Evolutionary conservation across 345 rosid species (phyloP).

Genomic region (Arabis alpina): DNA sequence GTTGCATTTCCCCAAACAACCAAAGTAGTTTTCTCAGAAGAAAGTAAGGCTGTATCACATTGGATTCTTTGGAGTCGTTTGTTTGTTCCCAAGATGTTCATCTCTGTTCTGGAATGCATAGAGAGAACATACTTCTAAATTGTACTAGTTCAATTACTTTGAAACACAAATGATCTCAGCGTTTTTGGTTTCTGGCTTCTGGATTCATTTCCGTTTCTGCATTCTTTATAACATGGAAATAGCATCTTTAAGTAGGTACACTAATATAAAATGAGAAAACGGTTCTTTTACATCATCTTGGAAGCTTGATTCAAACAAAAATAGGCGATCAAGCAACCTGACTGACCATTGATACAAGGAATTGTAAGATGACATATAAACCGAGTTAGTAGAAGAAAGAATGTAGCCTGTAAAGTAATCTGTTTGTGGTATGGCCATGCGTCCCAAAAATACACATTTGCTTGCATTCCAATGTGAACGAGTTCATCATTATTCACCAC

Average conservation of each 20-base stretch:
- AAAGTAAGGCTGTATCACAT: background rate
- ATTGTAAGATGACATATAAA: conserved; percentile 7
- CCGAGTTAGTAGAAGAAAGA: conserved; percentile 33
- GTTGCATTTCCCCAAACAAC: conserved; percentile 74
- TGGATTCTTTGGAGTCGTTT: conserved; percentile 16
- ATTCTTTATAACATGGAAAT: background rate
- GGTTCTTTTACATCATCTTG: conserved; percentile 19
- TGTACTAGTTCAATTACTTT: conserved; percentile 6
- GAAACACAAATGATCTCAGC: background rate
- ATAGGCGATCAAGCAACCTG: conserved; percentile 25
- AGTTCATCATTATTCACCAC: conserved; percentile 37
- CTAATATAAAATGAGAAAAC: background rate
- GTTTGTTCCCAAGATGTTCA: conserved; percentile 21
- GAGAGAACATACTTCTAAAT: conserved; percentile 5
- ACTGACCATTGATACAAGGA: background rate
- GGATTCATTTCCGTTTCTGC: background rate
- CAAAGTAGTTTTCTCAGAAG: conserved; percentile 48
- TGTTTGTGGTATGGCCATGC: conserved; percentile 40
- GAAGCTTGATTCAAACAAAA: conserved; percentile 23
- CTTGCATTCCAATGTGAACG: conserved; percentile 51
- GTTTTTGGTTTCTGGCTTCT: conserved; percentile 19
- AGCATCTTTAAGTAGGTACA: conserved; percentile 12
- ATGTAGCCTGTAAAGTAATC: conserved; percentile 18
- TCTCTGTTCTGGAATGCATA: conserved; percentile 19
- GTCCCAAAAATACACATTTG: conserved; percentile 52